phyloP scores from a whole-genome alignment of 2,329 filamentous ascomycete genomes.

The Diaporthe velutina region DNA sequence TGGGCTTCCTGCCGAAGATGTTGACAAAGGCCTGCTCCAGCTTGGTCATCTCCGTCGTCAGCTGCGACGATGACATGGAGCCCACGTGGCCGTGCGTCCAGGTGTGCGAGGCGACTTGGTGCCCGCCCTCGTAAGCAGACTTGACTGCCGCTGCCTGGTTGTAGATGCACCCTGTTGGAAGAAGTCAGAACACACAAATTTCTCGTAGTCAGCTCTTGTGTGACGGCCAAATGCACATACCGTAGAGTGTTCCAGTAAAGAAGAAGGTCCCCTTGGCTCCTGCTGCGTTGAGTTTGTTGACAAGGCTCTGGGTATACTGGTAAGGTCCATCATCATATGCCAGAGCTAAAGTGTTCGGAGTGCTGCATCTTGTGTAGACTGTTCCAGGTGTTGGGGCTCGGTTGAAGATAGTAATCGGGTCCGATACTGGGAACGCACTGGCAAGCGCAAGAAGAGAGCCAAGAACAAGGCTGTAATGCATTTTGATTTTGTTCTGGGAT shows the following conservation, averaged over 20 bases:
- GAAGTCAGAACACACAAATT: background rate
- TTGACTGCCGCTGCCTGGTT: constrained; percentile 65
- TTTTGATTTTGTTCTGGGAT: background rate
- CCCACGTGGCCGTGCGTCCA: constrained; percentile 64
- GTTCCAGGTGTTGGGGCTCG: constrained; percentile 55
- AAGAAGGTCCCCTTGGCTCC: constrained; percentile 68
- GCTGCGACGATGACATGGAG: constrained; percentile 52
- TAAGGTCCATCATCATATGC: constrained; percentile 68
- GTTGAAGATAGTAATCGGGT: constrained; percentile 56
- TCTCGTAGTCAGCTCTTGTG: constrained; percentile 34
- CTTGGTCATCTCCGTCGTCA: constrained; percentile 62
- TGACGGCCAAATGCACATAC: constrained; percentile 38
- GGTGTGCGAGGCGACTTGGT: constrained; percentile 67
- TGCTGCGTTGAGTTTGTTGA: constrained; percentile 63
- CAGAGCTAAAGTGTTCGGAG: constrained; percentile 61
- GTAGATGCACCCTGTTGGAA: constrained; percentile 57
- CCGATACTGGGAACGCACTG: background rate
- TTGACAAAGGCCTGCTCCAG: constrained; percentile 65
- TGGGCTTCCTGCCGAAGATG: constrained; percentile 62
- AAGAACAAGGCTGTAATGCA: constrained; percentile 13
- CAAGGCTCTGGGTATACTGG: constrained; percentile 59
- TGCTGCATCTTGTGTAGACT: constrained; percentile 59
- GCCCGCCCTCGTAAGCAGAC: constrained; percentile 62
- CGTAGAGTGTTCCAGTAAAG: constrained; percentile 64
- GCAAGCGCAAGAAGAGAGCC: constrained; percentile 19